A percentile compares a stretch with the other conserved stretches of the same genome.
Conservation (phyloP, 2,329 filamentous ascomycete species). For the Apiospora rasikravindrae region DNA sequence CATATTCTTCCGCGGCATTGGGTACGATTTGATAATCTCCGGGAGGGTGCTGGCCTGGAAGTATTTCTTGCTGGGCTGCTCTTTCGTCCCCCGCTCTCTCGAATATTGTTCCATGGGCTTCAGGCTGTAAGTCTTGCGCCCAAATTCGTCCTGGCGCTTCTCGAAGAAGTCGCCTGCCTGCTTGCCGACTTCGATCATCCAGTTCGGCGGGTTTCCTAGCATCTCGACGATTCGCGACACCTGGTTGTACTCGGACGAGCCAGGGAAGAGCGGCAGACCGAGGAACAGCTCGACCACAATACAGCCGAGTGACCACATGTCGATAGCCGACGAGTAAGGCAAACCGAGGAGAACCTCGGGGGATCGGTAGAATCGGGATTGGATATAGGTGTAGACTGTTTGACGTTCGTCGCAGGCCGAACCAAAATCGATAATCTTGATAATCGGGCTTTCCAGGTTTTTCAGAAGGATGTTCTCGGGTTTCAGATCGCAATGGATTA, state of each 20-base stretch:
- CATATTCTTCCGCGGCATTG: constrained; percentile 99
- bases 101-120: constrained; percentile 99
- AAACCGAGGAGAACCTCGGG: constrained; percentile 94
- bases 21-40: constrained; percentile 96
- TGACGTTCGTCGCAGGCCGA: constrained; percentile 98
- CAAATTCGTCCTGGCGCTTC: constrained; percentile 89
- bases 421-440: constrained; percentile 99
- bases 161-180: constrained; percentile 98
- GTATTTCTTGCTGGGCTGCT: constrained; percentile 99
- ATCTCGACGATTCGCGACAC: constrained; percentile 97
- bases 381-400: constrained; percentile 98
- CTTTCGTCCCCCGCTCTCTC: constrained; percentile 92
- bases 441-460: constrained; percentile 97
- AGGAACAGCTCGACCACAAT: constrained; percentile 98
- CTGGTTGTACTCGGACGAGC: constrained; percentile 98
- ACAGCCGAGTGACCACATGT: constrained; percentile 99
- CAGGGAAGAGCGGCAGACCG: constrained; percentile 91
- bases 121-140: constrained; percentile 85
- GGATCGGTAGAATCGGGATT: constrained; percentile 96
- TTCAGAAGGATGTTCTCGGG: constrained; percentile 98
- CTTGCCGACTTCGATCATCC: constrained; percentile 99
- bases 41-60: constrained; percentile 93
- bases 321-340: constrained; percentile 97
- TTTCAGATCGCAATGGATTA: constrained; percentile 98
- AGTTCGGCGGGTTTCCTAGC: constrained; percentile 93